Evolutionary conservation across 345 rosid species (phyloP).

Genomic region (Linum tenue): DNA sequence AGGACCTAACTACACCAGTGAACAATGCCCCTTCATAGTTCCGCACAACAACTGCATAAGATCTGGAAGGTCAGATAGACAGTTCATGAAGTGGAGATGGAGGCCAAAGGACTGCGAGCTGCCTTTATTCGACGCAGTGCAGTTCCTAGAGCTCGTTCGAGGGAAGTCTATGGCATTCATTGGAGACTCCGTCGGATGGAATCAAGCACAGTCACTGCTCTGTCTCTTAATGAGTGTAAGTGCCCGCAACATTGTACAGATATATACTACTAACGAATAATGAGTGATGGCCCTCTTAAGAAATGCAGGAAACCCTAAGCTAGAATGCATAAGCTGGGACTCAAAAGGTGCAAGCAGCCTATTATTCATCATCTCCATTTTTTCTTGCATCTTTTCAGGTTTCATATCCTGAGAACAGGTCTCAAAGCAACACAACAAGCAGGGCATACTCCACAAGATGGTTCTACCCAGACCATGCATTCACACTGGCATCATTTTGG

Average conservation of each 20-base stretch:
- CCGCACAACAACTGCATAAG: slow-evolving; percentile 39
- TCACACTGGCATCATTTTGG: slow-evolving; percentile 41
- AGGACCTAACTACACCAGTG: slow-evolving; percentile 31
- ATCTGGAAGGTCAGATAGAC: slow-evolving; percentile 32
- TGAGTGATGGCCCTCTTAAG: not conserved
- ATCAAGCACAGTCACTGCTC: slow-evolving; percentile 38
- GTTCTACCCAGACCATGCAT: slow-evolving; percentile 19
- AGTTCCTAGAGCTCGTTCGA: slow-evolving; percentile 31
- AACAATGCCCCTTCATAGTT: slow-evolving; percentile 24
- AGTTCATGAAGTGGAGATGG: slow-evolving; percentile 40
- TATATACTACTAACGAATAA: not conserved
- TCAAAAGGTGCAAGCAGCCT: no score
- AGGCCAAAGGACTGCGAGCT: slow-evolving; percentile 33
- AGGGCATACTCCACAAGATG: slow-evolving; percentile 21
- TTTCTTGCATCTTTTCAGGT: slow-evolving; percentile 24
- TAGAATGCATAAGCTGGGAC: not conserved
- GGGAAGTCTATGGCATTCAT: slow-evolving; percentile 41
- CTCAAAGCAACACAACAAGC: slow-evolving; percentile 8
- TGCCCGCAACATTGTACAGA: not conserved
- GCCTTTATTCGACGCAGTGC: slow-evolving; percentile 26
- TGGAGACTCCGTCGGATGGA: slow-evolving; percentile 36
- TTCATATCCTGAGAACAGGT: slow-evolving; percentile 25
- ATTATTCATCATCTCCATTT: not conserved
- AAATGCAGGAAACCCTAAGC: no score
- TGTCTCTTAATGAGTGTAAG: slow-evolving; percentile 37